phyloP scores from a whole-genome alignment of 257 asterid genomes.

The Ilex aquifolium region DNA sequence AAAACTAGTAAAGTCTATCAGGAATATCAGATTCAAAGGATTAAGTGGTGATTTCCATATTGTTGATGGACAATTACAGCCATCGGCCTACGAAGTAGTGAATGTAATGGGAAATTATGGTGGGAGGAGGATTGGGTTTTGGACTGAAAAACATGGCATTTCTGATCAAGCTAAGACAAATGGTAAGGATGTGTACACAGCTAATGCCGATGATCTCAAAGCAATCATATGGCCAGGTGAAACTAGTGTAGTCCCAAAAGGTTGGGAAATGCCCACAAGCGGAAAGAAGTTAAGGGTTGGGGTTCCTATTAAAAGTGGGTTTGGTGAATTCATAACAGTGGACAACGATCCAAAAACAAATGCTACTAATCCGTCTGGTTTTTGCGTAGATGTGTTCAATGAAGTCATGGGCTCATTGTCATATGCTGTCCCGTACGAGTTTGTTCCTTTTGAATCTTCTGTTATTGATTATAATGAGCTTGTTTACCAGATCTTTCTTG shows the following conservation, averaged over 20 bases:
- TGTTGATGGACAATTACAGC: constrained; percentile 20
- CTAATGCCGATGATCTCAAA: constrained; percentile 9
- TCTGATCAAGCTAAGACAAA: constrained; percentile 8
- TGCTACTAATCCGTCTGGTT: background rate
- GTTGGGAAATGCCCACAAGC: constrained; percentile 36
- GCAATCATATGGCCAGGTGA: constrained; percentile 49
- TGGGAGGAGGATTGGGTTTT: constrained; percentile 26
- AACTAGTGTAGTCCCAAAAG: constrained; percentile 29
- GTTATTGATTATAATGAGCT: constrained; percentile 7
- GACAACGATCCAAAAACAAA: constrained; percentile 12
- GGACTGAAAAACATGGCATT: constrained; percentile 23
- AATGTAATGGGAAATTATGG: constrained; percentile 20
- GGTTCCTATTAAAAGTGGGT: constrained; percentile 8
- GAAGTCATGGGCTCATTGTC: constrained; percentile 5
- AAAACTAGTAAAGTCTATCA: constrained; percentile 21
- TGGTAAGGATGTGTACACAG: constrained; percentile 2
- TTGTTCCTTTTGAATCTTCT: constrained; percentile 9
- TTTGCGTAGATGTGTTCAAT: constrained; percentile 13
- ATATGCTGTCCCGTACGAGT: constrained; percentile 2
- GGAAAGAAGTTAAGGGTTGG: constrained; percentile 13
- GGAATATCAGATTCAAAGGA: constrained; percentile 27
- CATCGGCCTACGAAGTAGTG: constrained; percentile 28
- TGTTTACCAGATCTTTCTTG: constrained; percentile 12
- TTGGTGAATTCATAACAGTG: constrained; percentile 14
- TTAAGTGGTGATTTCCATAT: constrained; percentile 31